Evolutionary conservation across 345 rosid species (phyloP).

Genomic region (Melaleuca quinquenervia): DNA sequence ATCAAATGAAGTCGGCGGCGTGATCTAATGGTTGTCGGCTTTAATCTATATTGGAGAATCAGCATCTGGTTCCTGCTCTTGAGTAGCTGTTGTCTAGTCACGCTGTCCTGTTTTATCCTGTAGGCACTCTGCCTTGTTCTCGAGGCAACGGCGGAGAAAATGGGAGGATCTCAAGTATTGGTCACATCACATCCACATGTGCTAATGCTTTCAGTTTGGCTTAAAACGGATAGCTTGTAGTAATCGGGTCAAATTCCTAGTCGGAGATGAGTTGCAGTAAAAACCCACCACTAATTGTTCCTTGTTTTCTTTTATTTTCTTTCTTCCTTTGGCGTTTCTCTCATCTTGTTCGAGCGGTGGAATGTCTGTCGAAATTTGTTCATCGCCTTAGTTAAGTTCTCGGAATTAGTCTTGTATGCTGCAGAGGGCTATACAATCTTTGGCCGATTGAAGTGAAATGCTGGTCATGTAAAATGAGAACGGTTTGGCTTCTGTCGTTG

Average conservation of each 20-base stretch:
- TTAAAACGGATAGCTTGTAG: neutral
- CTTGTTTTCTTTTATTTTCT: neutral
- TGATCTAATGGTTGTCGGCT: neutral
- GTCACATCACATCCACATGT: neutral
- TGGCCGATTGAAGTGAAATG: neutral
- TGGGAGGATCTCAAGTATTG: neutral
- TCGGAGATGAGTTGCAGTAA: neutral
- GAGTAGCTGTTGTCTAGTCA: neutral
- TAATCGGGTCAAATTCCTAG: neutral
- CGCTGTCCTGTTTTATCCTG: neutral
- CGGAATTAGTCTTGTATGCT: neutral
- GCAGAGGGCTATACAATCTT: neutral
- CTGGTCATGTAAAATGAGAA: slow-evolving; percentile 17
- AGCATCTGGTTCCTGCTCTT: neutral
- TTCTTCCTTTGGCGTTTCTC: neutral
- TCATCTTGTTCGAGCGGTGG: neutral
- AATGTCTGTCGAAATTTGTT: neutral
- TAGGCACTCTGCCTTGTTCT: neutral
- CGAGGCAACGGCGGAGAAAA: neutral
- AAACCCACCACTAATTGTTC: neutral
- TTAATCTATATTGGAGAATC: neutral
- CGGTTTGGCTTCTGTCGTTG: slow-evolving; percentile 14
- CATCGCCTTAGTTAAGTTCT: neutral
- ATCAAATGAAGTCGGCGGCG: neutral
- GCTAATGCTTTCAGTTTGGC: neutral